phyloP scores from a whole-genome alignment of 2,329 filamentous ascomycete genomes.

The Alternaria infectoria region DNA sequence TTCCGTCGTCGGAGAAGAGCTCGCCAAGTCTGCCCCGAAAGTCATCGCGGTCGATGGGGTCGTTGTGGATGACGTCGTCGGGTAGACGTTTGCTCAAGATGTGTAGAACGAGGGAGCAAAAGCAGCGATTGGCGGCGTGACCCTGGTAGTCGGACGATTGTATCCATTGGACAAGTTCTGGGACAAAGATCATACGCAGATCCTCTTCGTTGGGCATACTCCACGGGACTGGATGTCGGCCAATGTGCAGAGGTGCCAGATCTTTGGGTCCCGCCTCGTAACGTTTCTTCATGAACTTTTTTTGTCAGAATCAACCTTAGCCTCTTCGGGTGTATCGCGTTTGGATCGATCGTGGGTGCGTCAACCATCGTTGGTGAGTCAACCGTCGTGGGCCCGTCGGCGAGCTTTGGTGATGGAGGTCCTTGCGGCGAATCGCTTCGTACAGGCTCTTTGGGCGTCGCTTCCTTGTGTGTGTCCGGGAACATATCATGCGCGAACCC shows the following conservation, averaged over 20 bases:
- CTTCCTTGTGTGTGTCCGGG: neutral
- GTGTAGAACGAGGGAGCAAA: conserved; percentile 2
- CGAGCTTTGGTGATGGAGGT: neutral
- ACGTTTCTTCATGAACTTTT: neutral
- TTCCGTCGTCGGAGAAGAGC: neutral
- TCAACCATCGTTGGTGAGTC: neutral
- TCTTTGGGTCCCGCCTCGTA: neutral
- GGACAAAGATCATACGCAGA: neutral
- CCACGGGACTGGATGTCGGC: neutral
- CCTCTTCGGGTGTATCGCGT: neutral
- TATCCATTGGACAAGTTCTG: neutral
- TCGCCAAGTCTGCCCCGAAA: neutral
- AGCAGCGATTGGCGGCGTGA: neutral
- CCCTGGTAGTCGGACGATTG: neutral
- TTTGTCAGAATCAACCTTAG: neutral
- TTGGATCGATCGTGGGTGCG: neutral
- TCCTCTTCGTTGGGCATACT: neutral
- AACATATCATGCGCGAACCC: neutral
- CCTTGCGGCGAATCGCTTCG: neutral
- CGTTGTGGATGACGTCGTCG: neutral
- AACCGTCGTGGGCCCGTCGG: neutral
- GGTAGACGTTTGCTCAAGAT: neutral
- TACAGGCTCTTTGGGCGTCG: neutral
- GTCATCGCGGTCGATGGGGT: neutral
- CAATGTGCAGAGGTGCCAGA: neutral